Percentiles rank a stretch among this genome's conserved stretches.
Conservation (phyloP, 257 asterid genomes). For the Capsicum pubescens region DNA sequence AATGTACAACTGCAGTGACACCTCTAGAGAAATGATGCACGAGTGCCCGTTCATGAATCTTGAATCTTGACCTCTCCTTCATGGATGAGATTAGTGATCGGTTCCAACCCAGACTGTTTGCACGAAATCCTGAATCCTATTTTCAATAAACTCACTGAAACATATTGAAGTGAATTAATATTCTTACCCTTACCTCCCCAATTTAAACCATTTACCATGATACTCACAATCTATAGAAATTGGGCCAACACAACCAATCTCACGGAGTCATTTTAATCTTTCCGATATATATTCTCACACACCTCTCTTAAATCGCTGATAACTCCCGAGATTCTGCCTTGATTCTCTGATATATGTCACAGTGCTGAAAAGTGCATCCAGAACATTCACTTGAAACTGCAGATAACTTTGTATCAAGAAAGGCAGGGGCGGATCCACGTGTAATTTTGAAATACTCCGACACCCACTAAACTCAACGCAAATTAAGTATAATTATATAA, state of each 20-base stretch:
- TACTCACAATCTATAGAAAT: neutral
- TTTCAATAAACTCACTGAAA: neutral
- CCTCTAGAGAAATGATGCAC: neutral
- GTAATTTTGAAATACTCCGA: too few species aligned
- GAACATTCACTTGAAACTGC: neutral
- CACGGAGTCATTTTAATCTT: neutral
- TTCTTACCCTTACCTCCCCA: neutral
- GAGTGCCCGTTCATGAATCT: neutral
- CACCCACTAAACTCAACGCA: too few species aligned
- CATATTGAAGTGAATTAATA: neutral
- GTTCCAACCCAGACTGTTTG: neutral
- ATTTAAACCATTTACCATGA: neutral
- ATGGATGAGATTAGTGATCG: neutral
- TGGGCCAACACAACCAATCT: neutral
- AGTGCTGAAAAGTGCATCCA: neutral
- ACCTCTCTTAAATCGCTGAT: neutral
- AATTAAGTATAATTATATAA: too few species aligned
- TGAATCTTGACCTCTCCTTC: too few species aligned
- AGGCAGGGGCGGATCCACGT: neutral
- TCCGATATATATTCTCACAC: neutral
- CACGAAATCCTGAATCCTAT: neutral
- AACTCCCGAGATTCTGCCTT: too few species aligned
- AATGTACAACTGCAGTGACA: neutral
- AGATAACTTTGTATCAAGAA: neutral
- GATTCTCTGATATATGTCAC: neutral